Evolutionary conservation across 805 yeast genomes (phyloP).

Genomic region (Kodamaea nitidulidarum): DNA sequence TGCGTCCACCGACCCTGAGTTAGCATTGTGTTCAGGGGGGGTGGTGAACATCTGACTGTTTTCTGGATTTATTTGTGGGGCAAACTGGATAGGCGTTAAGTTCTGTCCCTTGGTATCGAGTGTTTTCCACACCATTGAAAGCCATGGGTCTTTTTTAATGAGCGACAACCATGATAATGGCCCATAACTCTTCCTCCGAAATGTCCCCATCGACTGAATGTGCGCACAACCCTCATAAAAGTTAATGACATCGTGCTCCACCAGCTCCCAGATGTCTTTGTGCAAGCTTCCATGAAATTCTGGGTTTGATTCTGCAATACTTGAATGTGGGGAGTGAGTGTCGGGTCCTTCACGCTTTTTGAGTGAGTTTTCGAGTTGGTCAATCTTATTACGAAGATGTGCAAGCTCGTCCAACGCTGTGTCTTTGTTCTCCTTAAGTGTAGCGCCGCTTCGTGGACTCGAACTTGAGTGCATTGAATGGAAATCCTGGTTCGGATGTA

Average conservation of each 20-base stretch:
- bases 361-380: slow-evolving; percentile 6
- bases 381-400: slow-evolving; percentile 7
- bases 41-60: slow-evolving; percentile 8
- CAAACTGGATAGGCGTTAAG: slow-evolving; percentile 20
- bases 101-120: slow-evolving; percentile 13
- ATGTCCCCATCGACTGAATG: slow-evolving; percentile 21
- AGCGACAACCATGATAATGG: slow-evolving; percentile 38
- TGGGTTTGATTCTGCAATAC: not conserved
- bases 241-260: slow-evolving; percentile 15
- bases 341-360: slow-evolving; percentile 3
- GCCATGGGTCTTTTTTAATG: slow-evolving; percentile 32
- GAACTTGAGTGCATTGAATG: not conserved
- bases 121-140: slow-evolving; percentile 32
- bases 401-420: slow-evolving; percentile 9
- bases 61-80: slow-evolving; percentile 9
- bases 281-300: not conserved
- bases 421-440: not conserved
- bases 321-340: not conserved
- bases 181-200: slow-evolving; percentile 32
- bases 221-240: slow-evolving; percentile 25
- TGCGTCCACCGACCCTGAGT: slow-evolving; percentile 14
- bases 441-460: not conserved
- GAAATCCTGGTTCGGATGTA: not conserved
- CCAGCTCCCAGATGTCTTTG: not conserved
- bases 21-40: not conserved